Percentiles rank a stretch among this genome's conserved stretches.
These are phyloP conservation scores for Tilletiopsis washingtonensis DNA, from an alignment of 1,284 basidiomycete genomes.

Conservation along the genomic window DNA sequence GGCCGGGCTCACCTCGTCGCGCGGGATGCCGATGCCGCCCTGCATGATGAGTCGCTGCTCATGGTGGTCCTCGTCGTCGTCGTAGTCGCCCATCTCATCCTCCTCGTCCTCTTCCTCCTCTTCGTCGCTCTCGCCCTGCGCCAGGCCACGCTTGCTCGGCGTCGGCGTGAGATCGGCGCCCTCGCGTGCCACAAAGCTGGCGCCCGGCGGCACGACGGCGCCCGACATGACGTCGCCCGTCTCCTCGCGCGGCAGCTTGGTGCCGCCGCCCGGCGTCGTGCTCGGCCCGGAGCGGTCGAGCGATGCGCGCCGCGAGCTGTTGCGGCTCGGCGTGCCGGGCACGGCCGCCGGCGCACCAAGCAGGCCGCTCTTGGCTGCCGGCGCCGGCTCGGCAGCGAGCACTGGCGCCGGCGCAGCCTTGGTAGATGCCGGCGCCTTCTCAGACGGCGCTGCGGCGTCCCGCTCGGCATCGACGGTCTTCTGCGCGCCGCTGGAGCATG, in stretches of 20 bases:
- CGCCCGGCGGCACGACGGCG: conserved; percentile 64
- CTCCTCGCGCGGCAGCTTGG: conserved; percentile 50
- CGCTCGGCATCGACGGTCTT: conserved; percentile 15
- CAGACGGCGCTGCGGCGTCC: neutral
- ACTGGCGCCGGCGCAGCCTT: neutral
- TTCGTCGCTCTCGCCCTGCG: conserved; percentile 15
- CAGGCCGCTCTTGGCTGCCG: neutral
- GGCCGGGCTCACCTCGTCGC: conserved; percentile 61
- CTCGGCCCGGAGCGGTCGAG: conserved; percentile 1
- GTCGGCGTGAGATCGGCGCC: conserved; percentile 8
- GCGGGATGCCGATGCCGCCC: conserved; percentile 73
- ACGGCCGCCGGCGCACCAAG: no score
- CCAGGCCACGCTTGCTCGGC: conserved; percentile 50
- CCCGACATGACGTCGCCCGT: conserved; percentile 62
- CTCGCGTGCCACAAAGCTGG: conserved; percentile 51
- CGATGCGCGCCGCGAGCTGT: conserved; percentile 4
- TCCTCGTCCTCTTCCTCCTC: conserved; percentile 25
- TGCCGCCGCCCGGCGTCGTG: conserved; percentile 32
- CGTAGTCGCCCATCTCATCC: conserved; percentile 49
- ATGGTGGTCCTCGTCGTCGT: conserved; percentile 59
- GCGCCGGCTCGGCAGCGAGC: no score
- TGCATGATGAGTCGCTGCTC: conserved; percentile 69
- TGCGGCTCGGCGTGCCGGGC: no score
- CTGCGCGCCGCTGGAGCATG: conserved; percentile 18
- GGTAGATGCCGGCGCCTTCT: neutral